phyloP scores from a whole-genome alignment of 2,329 filamentous ascomycete genomes.

The Fusarium sp. region DNA sequence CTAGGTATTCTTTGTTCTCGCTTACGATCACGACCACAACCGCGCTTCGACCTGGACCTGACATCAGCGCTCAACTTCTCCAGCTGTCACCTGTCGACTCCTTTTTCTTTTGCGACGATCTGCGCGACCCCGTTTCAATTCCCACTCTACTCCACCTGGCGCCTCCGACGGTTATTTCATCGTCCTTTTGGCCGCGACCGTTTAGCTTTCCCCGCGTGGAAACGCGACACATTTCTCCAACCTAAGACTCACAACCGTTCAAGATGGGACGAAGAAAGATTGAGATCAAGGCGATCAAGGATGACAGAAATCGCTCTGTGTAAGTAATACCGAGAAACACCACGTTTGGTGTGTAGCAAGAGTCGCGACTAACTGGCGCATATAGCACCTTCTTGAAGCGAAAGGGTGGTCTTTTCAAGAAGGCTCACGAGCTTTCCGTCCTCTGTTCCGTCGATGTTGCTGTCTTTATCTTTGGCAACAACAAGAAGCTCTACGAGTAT shows the following conservation, averaged over 20 bases:
- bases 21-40: constrained; percentile 29
- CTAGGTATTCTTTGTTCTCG: constrained; percentile 34
- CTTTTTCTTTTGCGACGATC: constrained; percentile 15
- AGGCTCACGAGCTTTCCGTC: constrained; percentile 97
- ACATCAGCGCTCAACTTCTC: constrained; percentile 26
- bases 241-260: constrained; percentile 29
- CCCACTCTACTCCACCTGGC: constrained; percentile 15
- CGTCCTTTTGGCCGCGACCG: constrained; percentile 28
- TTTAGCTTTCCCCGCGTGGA: constrained; percentile 37
- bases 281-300: constrained; percentile 99
- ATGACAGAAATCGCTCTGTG: constrained; percentile 98
- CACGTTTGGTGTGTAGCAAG: neutral
- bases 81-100: neutral
- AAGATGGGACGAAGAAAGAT: constrained; percentile 98
- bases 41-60: constrained; percentile 12
- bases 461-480: constrained; percentile 98
- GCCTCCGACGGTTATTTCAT: constrained; percentile 21
- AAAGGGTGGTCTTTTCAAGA: constrained; percentile 99
- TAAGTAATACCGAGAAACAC: constrained; percentile 64
- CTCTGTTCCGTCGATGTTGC: constrained; percentile 98
- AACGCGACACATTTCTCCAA: constrained; percentile 37
- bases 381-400: constrained; percentile 95
- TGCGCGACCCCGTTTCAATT: constrained; percentile 25
- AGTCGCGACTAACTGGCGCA: constrained; percentile 37
- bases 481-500: constrained; percentile 99